These are phyloP conservation scores for Asterophora parasitica DNA, from an alignment of 768 basidiomycete species.

Conservation along the genomic window DNA sequence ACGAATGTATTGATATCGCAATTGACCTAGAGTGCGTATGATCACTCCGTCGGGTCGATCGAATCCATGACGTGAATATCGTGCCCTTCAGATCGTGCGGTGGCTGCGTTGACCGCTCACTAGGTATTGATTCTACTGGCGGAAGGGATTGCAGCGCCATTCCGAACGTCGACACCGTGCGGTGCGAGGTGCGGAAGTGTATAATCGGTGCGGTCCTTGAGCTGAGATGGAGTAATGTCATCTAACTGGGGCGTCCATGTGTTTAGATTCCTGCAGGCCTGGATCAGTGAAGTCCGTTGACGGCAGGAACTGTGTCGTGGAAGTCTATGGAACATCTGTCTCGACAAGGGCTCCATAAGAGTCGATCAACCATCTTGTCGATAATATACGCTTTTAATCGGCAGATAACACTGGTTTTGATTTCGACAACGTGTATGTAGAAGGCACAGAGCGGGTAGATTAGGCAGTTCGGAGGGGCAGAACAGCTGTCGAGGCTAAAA, in stretches of 20 bases:
- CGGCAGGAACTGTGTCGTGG: neutral
- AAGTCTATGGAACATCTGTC: no score
- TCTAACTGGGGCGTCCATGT: neutral
- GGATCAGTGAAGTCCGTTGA: neutral
- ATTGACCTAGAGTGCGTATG: conserved; percentile 4
- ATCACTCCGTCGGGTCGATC: neutral
- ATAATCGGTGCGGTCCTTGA: conserved; percentile 25
- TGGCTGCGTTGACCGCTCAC: conserved; percentile 19
- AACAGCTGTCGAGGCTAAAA: no score
- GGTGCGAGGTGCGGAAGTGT: conserved; percentile 31
- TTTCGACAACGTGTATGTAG: no score
- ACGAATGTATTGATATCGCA: conserved; percentile 5
- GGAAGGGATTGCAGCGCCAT: conserved; percentile 41
- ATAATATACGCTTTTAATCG: no score
- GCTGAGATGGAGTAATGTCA: no score
- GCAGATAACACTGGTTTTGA: no score
- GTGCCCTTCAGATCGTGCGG: conserved; percentile 24
- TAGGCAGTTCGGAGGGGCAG: no score
- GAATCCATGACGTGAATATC: neutral
- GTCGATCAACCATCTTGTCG: no score
- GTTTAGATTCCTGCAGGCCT: neutral
- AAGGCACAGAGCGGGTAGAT: no score
- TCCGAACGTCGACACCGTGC: conserved; percentile 34
- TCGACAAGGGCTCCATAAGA: no score
- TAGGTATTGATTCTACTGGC: conserved; percentile 11